Conservation (phyloP, 768 basidiomycete species). For the Termitomyces sp. region DNA sequence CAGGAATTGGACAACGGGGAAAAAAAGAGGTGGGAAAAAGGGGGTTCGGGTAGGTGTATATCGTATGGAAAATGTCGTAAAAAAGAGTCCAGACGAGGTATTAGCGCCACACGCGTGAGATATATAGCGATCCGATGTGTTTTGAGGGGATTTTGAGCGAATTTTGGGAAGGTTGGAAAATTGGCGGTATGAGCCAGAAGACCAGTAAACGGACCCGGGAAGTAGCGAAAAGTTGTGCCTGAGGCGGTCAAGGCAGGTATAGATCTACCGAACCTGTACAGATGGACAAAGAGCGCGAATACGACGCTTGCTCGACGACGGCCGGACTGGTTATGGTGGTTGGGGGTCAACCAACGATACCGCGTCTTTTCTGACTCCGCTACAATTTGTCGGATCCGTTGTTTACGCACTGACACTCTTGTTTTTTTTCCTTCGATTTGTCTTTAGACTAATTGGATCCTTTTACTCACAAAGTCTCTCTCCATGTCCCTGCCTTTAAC, state of each 20-base stretch:
- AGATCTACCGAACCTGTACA: slow-evolving; percentile 17
- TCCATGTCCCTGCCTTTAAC: not conserved
- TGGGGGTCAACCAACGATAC: slow-evolving; percentile 42
- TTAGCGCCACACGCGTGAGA: slow-evolving; percentile 17
- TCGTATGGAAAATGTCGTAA: slow-evolving; percentile 21
- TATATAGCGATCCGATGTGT: slow-evolving; percentile 15
- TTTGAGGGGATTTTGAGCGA: slow-evolving; percentile 22
- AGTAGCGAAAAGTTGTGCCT: slow-evolving; percentile 16
- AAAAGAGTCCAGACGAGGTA: slow-evolving; percentile 21
- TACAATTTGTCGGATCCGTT: slow-evolving; percentile 31
- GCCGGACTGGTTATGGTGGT: slow-evolving; percentile 34
- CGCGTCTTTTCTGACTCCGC: slow-evolving; percentile 37
- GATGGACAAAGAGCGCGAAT: slow-evolving; percentile 19
- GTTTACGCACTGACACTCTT: slow-evolving; percentile 9
- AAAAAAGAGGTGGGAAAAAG: slow-evolving; percentile 9
- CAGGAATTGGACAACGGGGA: slow-evolving; percentile 14
- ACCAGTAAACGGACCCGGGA: slow-evolving; percentile 24
- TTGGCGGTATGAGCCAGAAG: slow-evolving; percentile 22
- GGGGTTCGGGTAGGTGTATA: slow-evolving; percentile 7
- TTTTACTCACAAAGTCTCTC: not conserved
- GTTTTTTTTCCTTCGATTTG: not conserved
- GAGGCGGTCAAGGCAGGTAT: slow-evolving; percentile 11
- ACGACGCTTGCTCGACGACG: slow-evolving; percentile 20
- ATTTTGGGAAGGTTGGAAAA: slow-evolving; percentile 24
- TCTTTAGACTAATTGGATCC: no score